Percentiles rank a stretch among this genome's conserved stretches.
These are phyloP conservation scores for Wickerhamomyces xylosicus DNA, from an alignment of 805 yeast species.

Conservation along the genomic window DNA sequence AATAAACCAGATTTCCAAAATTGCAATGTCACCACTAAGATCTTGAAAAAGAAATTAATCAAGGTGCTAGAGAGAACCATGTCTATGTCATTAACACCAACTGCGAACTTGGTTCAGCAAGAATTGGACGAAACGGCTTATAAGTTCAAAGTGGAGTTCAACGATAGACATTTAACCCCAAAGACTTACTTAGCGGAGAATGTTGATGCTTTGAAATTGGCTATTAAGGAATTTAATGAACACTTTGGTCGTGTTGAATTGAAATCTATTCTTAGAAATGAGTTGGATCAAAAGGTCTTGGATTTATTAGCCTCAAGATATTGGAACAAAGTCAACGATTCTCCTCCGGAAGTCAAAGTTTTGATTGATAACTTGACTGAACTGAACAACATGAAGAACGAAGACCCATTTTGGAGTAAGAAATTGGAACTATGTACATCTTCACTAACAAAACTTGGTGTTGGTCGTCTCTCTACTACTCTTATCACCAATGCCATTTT, in stretches of 20 bases:
- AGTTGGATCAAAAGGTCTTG: constrained; percentile 80
- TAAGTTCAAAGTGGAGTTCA: constrained; percentile 91
- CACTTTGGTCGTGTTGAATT: constrained; percentile 78
- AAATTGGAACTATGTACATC: constrained; percentile 80
- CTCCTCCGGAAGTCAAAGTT: constrained; percentile 12
- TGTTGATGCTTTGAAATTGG: constrained; percentile 74
- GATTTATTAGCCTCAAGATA: constrained; percentile 83
- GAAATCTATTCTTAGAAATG: constrained; percentile 66
- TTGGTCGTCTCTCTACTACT: constrained; percentile 82
- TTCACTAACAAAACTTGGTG: constrained; percentile 82
- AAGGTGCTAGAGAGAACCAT: constrained; percentile 81
- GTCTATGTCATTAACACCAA: constrained; percentile 83
- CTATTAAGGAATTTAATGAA: constrained; percentile 79
- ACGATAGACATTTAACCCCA: constrained; percentile 89
- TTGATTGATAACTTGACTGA: constrained; percentile 38
- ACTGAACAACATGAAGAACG: constrained; percentile 45
- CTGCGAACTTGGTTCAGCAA: constrained; percentile 73
- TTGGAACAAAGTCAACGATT: constrained; percentile 57
- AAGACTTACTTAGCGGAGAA: constrained; percentile 90
- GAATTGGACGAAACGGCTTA: constrained; percentile 92
- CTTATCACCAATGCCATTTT: constrained; percentile 73
- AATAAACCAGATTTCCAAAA: constrained; percentile 49
- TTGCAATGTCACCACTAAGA: constrained; percentile 67
- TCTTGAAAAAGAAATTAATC: constrained; percentile 72
- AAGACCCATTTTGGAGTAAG: constrained; percentile 78